These are phyloP conservation scores for Trichosporon sp. DNA, from an alignment of 1,284 basidiomycete genomes.

Conservation along the genomic window DNA sequence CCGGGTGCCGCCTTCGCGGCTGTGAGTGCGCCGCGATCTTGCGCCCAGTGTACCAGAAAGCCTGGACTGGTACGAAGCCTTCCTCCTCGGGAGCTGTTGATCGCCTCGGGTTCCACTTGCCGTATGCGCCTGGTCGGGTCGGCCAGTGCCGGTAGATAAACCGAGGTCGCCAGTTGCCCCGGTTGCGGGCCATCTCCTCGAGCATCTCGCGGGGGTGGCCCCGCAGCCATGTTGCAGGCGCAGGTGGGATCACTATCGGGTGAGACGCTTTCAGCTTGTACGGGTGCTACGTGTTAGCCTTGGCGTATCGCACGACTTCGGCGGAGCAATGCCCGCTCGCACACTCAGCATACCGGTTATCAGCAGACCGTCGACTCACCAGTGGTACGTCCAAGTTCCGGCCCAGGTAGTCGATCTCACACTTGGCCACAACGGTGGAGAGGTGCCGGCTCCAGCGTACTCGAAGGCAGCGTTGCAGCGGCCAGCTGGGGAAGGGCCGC, in stretches of 20 bases:
- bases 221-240: constrained; percentile 26
- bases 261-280: constrained; percentile 29
- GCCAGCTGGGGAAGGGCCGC: constrained; percentile 34
- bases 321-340: no score
- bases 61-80: constrained; percentile 33
- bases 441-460: constrained; percentile 33
- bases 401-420: constrained; percentile 43
- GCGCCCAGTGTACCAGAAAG: constrained; percentile 39
- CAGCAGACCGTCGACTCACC: constrained; percentile 16
- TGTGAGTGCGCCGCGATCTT: constrained; percentile 21
- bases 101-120: constrained; percentile 25
- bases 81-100: neutral
- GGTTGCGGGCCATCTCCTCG: constrained; percentile 19
- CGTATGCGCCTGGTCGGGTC: constrained; percentile 17
- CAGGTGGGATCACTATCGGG: constrained; percentile 32
- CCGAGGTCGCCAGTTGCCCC: constrained; percentile 33
- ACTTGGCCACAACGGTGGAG: constrained; percentile 36
- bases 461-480: constrained; percentile 32
- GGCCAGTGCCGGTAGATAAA: constrained; percentile 25
- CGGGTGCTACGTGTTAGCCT: constrained; percentile 26
- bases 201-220: constrained; percentile 33
- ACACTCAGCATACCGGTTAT: neutral
- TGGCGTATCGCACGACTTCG: no score
- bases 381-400: constrained; percentile 27
- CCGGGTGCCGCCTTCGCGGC: constrained; percentile 16